These are phyloP conservation scores for sunflower (Helianthus annuus) DNA, from an alignment of 129 eudicot species.

Conservation along the genomic window HanXRQr2.0-SUNRISE NC_035439.2:133102337-133102836, in stretches of 20 bases:
- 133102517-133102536: constrained; percentile 11
- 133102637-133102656: neutral
- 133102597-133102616: neutral
- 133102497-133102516: constrained; percentile 11
- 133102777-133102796: neutral
- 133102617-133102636: neutral
- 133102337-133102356: constrained; percentile 97
- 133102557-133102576: constrained; percentile 34
- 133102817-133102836: no score
- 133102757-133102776: neutral
- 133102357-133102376: constrained; percentile 85
- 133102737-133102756: neutral
- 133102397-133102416: constrained; percentile 96
- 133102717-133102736: neutral
- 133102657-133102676: neutral
- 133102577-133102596: constrained; percentile 7
- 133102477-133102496: neutral
- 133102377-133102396: constrained; percentile 90
- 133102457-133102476: neutral
- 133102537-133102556: constrained; percentile 34
- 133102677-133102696: neutral
- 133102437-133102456: neutral
- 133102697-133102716: neutral
- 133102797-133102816: no score
- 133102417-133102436: constrained; percentile 21